phyloP scores from a whole-genome alignment of 208 protist genomes.

The Angomonas ambiguus region DNA sequence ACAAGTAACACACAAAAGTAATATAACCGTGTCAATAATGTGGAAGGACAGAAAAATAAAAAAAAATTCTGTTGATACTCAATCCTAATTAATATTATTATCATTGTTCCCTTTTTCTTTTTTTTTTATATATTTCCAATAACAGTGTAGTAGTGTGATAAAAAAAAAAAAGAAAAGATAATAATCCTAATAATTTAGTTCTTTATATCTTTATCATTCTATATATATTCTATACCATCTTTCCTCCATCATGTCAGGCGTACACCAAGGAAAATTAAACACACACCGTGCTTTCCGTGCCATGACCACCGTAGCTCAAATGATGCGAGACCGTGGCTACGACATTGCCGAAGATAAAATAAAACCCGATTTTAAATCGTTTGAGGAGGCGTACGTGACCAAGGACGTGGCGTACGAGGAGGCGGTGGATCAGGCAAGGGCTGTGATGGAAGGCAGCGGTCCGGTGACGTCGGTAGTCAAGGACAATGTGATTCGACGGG shows the following conservation, averaged over 20 bases:
- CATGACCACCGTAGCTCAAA: constrained; percentile 73
- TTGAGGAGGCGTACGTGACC: constrained; percentile 55
- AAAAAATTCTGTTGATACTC: constrained; percentile 4
- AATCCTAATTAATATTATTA: constrained; percentile 1
- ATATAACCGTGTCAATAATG: too few relatives aligned
- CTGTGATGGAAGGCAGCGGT: too few relatives aligned
- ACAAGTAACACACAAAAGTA: too few relatives aligned
- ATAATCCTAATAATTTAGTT: constrained; percentile 1
- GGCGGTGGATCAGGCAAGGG: background rate
- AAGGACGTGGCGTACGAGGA: constrained; percentile 11
- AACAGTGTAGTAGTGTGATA: background rate
- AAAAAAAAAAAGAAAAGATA: constrained; percentile 5
- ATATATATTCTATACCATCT: constrained; percentile 7
- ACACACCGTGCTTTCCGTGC: constrained; percentile 77
- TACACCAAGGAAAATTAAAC: constrained; percentile 67
- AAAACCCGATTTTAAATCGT: constrained; percentile 51
- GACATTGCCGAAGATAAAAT: constrained; percentile 46
- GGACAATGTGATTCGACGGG: constrained; percentile 48
- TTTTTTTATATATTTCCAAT: background rate
- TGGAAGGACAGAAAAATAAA: background rate
- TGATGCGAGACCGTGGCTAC: constrained; percentile 85
- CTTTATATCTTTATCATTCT: constrained; percentile 7
- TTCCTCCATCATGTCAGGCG: constrained; percentile 38
- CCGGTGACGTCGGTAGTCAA: constrained; percentile 2
- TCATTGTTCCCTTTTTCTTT: background rate